These are phyloP conservation scores for Blastobotrys malaysiensis DNA, from an alignment of 1,139 yeast species.

Conservation along the genomic window DNA sequence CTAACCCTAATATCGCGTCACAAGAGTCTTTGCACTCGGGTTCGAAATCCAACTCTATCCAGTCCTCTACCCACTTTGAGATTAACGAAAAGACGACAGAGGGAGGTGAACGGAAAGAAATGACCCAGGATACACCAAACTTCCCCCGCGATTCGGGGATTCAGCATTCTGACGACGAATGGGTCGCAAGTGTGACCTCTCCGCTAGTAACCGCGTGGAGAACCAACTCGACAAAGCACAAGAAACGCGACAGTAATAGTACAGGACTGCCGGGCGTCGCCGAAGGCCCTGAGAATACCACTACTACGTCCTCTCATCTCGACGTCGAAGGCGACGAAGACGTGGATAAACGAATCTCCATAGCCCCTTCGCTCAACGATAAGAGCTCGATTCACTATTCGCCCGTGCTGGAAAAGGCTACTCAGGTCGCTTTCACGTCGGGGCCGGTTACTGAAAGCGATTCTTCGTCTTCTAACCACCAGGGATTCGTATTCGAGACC, in stretches of 20 bases:
- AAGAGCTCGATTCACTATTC: slow-evolving; percentile 21
- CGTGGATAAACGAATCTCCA: slow-evolving; percentile 6
- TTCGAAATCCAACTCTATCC: background rate
- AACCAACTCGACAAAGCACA: background rate
- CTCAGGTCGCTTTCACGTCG: slow-evolving; percentile 17
- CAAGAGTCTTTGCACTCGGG: background rate
- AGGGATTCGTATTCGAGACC: background rate
- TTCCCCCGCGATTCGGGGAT: slow-evolving; percentile 8
- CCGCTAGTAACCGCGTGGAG: slow-evolving; percentile 1
- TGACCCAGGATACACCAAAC: background rate
- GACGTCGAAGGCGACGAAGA: background rate
- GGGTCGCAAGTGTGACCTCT: slow-evolving; percentile 1
- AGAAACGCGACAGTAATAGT: slow-evolving; percentile 1
- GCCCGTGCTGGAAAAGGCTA: slow-evolving; percentile 26
- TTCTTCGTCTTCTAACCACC: background rate
- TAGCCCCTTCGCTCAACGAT: slow-evolving; percentile 11
- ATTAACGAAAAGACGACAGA: background rate
- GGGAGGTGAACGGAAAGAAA: slow-evolving; percentile 1
- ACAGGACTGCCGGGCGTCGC: background rate
- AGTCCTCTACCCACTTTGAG: background rate
- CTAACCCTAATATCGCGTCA: slow-evolving; percentile 2
- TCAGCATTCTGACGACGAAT: slow-evolving; percentile 9
- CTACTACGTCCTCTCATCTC: background rate
- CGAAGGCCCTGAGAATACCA: background rate
- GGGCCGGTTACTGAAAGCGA: slow-evolving; percentile 8